A percentile compares a stretch with the other conserved stretches of the same genome.
phyloP scores from a whole-genome alignment of 176 grass and related monocot genomes.

The Puccinellia tenuiflora region DNA sequence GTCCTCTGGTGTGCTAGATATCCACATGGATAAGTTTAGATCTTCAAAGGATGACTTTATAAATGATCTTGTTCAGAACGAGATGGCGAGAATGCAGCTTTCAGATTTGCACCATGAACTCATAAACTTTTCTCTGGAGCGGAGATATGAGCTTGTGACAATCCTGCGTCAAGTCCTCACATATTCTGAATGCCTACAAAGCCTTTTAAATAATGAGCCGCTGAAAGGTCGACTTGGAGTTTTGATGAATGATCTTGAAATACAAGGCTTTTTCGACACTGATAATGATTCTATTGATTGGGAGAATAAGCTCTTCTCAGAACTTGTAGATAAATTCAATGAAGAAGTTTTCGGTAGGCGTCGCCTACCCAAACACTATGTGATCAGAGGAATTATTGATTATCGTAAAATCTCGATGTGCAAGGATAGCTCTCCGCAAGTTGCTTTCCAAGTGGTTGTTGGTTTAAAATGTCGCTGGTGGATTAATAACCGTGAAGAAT shows the following conservation, averaged over 20 bases:
- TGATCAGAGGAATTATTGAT: background rate
- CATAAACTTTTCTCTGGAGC: background rate
- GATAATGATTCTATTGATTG: background rate
- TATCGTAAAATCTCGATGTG: background rate
- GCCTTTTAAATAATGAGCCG: background rate
- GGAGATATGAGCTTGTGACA: background rate
- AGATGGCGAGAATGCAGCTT: background rate
- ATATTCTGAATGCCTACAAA: background rate
- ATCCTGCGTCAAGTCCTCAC: background rate
- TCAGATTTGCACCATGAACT: conserved; percentile 10
- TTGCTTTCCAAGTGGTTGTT: background rate
- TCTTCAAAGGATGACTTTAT: conserved; percentile 5
- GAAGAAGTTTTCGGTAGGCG: no score
- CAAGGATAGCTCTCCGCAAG: background rate
- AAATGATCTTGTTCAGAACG: background rate
- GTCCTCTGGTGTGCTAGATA: background rate
- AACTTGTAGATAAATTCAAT: no score
- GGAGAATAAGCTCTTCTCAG: background rate
- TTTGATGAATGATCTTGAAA: conserved; percentile 10
- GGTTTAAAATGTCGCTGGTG: background rate
- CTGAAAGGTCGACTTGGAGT: background rate
- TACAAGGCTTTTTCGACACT: background rate
- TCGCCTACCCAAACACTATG: no score
- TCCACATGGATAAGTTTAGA: background rate
- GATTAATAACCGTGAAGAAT: background rate